A percentile compares a stretch with the other conserved stretches of the same genome.
Evolutionary conservation across 495 filamentous ascomycete genomes (phyloP).

Genomic region (Xylaria acuta): DNA sequence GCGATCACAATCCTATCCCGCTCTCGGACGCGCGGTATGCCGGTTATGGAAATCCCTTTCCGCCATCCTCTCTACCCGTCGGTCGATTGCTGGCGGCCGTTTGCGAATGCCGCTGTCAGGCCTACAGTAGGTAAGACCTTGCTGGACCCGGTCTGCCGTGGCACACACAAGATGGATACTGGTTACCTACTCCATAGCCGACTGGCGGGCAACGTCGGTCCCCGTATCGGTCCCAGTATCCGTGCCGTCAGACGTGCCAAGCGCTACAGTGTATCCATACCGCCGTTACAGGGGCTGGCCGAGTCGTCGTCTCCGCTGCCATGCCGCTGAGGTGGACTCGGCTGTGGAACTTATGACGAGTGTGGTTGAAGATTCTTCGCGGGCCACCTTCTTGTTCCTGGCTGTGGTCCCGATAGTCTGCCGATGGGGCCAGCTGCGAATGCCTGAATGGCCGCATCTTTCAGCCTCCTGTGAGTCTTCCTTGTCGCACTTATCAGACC

Average conservation of each 20-base stretch:
- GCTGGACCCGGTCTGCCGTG: background rate
- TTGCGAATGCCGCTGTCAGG: background rate
- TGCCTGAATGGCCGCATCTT: background rate
- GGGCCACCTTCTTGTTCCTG: conserved; percentile 21
- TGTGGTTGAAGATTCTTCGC: conserved; percentile 23
- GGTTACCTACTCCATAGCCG: conserved; percentile 2
- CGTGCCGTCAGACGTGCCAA: conserved; percentile 17
- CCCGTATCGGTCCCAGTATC: background rate
- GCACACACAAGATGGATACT: background rate
- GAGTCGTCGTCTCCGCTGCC: conserved; percentile 20
- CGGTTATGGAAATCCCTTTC: background rate
- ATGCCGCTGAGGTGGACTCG: conserved; percentile 21
- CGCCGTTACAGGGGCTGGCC: conserved; percentile 20
- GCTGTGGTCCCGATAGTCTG: background rate
- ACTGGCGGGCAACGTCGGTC: background rate
- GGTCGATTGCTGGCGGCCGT: background rate
- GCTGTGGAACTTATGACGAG: conserved; percentile 23
- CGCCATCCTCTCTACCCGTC: background rate
- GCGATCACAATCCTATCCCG: background rate
- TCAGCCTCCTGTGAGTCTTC: conserved; percentile 23
- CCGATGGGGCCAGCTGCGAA: background rate
- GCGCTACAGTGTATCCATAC: conserved; percentile 11
- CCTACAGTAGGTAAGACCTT: background rate
- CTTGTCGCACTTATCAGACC: conserved; percentile 19
- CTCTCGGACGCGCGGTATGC: background rate